A percentile compares a stretch with the other conserved stretches of the same genome.
These are phyloP conservation scores for Solanum pinnatisectum DNA, from an alignment of 257 asterid species.

Conservation along the genomic window DNA sequence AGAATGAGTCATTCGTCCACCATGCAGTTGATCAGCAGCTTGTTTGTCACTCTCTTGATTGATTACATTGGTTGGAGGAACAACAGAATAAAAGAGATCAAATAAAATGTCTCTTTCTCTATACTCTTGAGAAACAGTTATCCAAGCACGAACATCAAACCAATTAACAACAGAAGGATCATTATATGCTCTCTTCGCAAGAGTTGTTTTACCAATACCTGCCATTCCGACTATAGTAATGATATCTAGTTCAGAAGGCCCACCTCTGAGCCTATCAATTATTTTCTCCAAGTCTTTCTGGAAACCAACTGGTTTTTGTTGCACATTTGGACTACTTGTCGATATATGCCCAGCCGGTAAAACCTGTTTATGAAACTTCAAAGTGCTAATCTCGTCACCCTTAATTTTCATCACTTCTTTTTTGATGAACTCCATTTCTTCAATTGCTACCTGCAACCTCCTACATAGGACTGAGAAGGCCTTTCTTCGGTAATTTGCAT, in stretches of 20 bases:
- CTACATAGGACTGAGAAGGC: background rate
- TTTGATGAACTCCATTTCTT: conserved; percentile 3
- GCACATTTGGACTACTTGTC: background rate
- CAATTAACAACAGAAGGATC: conserved; percentile 7
- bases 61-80: background rate
- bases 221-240: conserved; percentile 20
- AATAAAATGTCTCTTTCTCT: background rate
- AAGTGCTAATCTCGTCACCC: background rate
- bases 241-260: conserved; percentile 3
- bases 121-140: conserved; percentile 20
- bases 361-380: background rate
- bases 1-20: background rate
- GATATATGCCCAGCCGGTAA: background rate
- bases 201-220: conserved; percentile 11
- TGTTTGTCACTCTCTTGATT: background rate
- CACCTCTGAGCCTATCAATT: conserved; percentile 9
- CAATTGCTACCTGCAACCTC: background rate
- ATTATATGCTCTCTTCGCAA: conserved; percentile 14
- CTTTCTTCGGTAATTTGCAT: background rate
- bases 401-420: background rate
- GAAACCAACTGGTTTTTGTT: conserved; percentile 8
- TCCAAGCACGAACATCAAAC: conserved; percentile 24
- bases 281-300: conserved; percentile 13
- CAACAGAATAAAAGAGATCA: conserved; percentile 4
- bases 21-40: conserved; percentile 1